Evolutionary conservation across 139 green algal species (phyloP), one percentile per base, ranked within the genome.

Genomic region (Astrephomene gubernaculifera): DNA sequence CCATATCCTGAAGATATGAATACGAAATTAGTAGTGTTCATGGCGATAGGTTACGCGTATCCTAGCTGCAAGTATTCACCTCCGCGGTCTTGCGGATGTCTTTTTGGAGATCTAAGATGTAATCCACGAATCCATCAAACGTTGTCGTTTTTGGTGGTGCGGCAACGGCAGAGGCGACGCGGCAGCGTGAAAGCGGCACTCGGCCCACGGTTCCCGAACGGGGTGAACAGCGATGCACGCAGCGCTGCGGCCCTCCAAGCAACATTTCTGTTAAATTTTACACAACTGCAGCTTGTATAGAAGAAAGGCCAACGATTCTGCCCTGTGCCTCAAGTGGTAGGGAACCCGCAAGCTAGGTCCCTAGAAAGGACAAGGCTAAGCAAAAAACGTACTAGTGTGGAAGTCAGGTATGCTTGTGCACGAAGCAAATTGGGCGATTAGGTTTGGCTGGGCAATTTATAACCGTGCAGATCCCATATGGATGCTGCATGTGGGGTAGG

Each of bases 1-100:
- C 93, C 29, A 95, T 64, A 52, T 69, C 53, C 71, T 82, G 74
- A 39, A 24, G 29, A 12, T 52, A 57, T 57, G 49, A 17, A 17
- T 12, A 57, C 12, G 49, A 17, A 12, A 57, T 57, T 57, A 25
- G 49, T 57, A 12, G 12, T 57, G 49, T n/a, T n/a, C n/a, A n/a
- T n/a, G n/a, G n/a, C n/a, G n/a, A n/a, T n/a, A n/a, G n/a, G n/a
- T n/a, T n/a, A n/a, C n/a, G n/a, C n/a, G n/a, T n/a, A n/a, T n/a
- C n/a, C n/a, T n/a, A n/a, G n/a, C n/a, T n/a, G n/a, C n/a, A n/a
- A n/a, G 1, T 44, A 54, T 54, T 12, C n/a, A 83, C 60, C 43
- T 95, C 92, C 3, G 82, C 65, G 3, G 44, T 71, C 4, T 25
- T 43, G 1, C 81, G 2, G 2, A 87, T 81, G 33, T 38, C 60